A percentile compares a stretch with the other conserved stretches of the same genome.
Conservation (phyloP, 257 asterid genomes). For the Solanum piurae region DNA sequence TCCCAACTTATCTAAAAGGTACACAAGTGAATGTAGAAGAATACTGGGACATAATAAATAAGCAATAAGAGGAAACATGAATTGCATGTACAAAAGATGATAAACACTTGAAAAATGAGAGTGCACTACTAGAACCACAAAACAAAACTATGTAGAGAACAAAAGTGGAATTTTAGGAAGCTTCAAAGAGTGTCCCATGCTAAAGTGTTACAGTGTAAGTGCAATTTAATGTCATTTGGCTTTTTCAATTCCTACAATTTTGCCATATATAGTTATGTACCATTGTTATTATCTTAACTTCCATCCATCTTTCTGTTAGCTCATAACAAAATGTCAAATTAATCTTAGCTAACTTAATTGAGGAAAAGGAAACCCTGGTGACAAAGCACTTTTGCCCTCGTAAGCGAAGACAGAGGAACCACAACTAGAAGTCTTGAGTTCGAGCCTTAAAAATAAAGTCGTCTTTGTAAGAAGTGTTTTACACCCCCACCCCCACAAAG, state of each 20-base stretch:
- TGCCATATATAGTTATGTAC: not conserved
- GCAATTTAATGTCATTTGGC: not conserved
- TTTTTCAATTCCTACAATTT: not conserved
- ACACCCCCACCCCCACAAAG: not conserved
- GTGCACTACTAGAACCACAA: not conserved
- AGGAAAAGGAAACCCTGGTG: not conserved
- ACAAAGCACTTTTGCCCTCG: not conserved
- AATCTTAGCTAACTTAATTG: not conserved
- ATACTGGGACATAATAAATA: conserved; percentile 3
- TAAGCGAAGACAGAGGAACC: not conserved
- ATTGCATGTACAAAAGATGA: not conserved
- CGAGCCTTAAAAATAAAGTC: fast-evolving
- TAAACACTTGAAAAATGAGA: not conserved
- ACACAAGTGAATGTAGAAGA: not conserved
- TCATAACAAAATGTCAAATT: not conserved
- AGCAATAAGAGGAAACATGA: not conserved
- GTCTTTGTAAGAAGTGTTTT: not conserved
- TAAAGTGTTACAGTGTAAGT: not conserved
- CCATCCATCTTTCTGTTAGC: not conserved
- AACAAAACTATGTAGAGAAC: not conserved
- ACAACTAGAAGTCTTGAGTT: not conserved
- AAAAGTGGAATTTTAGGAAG: not conserved
- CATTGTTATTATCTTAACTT: not conserved
- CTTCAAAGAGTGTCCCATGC: not conserved
- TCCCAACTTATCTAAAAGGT: not conserved